phyloP scores from a whole-genome alignment of 495 filamentous ascomycete genomes.

The Viridothelium virens region DNA sequence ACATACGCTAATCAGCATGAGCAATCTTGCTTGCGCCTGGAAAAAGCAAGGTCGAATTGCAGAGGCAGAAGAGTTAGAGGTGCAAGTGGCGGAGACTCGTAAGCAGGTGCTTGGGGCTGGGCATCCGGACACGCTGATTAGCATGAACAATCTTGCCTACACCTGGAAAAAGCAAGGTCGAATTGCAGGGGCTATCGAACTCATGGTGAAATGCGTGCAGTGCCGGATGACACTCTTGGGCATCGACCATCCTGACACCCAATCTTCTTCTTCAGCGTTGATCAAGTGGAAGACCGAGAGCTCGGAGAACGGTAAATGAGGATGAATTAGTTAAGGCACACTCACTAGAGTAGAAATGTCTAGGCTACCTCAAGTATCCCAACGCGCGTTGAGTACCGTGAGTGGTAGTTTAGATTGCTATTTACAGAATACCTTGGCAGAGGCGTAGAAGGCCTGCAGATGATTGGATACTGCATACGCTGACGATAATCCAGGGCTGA shows the following conservation, averaged over 20 bases:
- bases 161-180: constrained; percentile 5
- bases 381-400: no score
- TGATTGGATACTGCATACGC: not conserved
- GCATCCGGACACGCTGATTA: constrained; percentile 17
- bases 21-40: constrained; percentile 14
- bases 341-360: no score
- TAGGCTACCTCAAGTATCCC: no score
- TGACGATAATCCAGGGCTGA: not conserved
- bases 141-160: constrained; percentile 14
- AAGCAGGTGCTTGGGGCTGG: constrained; percentile 16
- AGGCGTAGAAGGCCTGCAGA: no score
- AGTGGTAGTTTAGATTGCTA: no score
- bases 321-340: no score
- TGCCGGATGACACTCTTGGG: no score
- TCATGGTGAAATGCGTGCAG: not conserved
- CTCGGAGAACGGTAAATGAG: no score
- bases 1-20: constrained; percentile 9
- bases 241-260: no score
- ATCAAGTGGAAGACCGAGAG: no score
- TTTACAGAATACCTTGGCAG: no score
- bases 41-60: constrained; percentile 17
- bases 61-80: constrained; percentile 24
- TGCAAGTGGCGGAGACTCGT: constrained; percentile 17
- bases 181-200: not conserved
- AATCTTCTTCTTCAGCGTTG: no score